Percentiles rank a stretch among this genome's conserved stretches.
Conservation (phyloP, 2,329 filamentous ascomycete genomes). For the Penicillium oxalicum region DNA sequence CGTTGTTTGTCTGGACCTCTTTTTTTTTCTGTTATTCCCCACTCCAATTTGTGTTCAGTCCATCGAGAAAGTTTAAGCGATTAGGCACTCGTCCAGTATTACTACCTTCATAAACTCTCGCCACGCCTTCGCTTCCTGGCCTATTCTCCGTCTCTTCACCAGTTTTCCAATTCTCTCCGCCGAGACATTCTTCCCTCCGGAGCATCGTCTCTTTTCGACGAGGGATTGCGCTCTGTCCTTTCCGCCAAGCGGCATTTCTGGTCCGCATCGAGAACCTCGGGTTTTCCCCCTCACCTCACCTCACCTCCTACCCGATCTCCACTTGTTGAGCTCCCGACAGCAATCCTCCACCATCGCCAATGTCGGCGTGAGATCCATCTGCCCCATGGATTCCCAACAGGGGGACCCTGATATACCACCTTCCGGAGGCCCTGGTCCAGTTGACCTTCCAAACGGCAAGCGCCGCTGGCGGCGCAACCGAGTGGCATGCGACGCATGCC, state of each 20-base stretch:
- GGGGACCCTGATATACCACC: slow-evolving; percentile 20
- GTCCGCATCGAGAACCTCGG: too few relatives aligned
- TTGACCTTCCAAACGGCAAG: slow-evolving; percentile 24
- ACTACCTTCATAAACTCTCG: neutral
- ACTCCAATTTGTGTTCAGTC: neutral
- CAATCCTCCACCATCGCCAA: slow-evolving; percentile 9
- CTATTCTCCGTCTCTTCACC: neutral
- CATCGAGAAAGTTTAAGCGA: too few relatives aligned
- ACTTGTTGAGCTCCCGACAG: neutral
- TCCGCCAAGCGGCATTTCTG: too few relatives aligned
- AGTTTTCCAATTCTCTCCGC: neutral
- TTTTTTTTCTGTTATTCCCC: neutral
- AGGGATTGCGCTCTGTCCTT: neutral
- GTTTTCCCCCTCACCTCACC: neutral
- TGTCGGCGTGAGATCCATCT: slow-evolving; percentile 18
- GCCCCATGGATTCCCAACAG: slow-evolving; percentile 27
- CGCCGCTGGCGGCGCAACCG: slow-evolving; percentile 35
- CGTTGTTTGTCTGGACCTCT: neutral
- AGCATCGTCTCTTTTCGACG: too few relatives aligned
- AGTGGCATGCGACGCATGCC: slow-evolving; percentile 84
- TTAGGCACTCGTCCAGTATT: neutral
- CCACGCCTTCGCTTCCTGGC: neutral
- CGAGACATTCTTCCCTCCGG: too few relatives aligned
- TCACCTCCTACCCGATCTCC: neutral
- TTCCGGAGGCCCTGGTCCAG: slow-evolving; percentile 6